These are phyloP conservation scores for Trichopus zeylanicus DNA, from an alignment of 116 monocot genomes.

Conservation along the genomic window DNA sequence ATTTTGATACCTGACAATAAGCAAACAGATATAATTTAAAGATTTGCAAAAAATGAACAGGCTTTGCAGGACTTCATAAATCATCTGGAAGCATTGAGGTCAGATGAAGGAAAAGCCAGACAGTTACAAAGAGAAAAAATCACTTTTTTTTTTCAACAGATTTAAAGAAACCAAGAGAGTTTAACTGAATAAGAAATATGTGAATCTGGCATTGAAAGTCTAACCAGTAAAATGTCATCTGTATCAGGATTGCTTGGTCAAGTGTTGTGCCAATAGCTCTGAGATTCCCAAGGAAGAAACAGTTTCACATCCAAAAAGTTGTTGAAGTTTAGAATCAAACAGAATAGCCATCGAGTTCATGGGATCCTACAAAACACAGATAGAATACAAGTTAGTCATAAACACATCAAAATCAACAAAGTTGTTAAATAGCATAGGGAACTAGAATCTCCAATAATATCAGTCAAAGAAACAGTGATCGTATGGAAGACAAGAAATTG, in stretches of 20 bases:
- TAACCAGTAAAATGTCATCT: slow-evolving; percentile 32
- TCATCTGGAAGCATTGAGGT: not conserved
- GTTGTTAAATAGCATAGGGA: not conserved
- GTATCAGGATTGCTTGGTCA: slow-evolving; percentile 53
- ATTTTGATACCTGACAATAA: no score
- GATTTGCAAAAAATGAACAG: no score
- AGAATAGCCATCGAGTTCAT: slow-evolving; percentile 41
- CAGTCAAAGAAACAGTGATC: no score
- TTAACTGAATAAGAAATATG: not conserved
- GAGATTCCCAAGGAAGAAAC: slow-evolving; percentile 58
- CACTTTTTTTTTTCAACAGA: not conserved
- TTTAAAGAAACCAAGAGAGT: not conserved
- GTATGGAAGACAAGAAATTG: not conserved
- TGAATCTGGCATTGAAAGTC: not conserved
- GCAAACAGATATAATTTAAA: no score
- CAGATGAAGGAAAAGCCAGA: not conserved
- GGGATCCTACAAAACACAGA: slow-evolving; percentile 28
- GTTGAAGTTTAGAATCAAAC: slow-evolving; percentile 76
- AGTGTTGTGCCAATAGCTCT: slow-evolving; percentile 65
- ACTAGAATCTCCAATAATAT: not conserved
- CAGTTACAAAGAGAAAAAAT: not conserved
- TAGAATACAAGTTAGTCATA: not conserved
- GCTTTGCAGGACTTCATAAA: no score
- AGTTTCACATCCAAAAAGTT: slow-evolving; percentile 82
- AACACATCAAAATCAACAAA: not conserved